A percentile compares a stretch with the other conserved stretches of the same genome.
These are phyloP conservation scores for Cercospora beticola DNA, from an alignment of 2,329 filamentous ascomycete genomes.

Conservation along the genomic window DNA sequence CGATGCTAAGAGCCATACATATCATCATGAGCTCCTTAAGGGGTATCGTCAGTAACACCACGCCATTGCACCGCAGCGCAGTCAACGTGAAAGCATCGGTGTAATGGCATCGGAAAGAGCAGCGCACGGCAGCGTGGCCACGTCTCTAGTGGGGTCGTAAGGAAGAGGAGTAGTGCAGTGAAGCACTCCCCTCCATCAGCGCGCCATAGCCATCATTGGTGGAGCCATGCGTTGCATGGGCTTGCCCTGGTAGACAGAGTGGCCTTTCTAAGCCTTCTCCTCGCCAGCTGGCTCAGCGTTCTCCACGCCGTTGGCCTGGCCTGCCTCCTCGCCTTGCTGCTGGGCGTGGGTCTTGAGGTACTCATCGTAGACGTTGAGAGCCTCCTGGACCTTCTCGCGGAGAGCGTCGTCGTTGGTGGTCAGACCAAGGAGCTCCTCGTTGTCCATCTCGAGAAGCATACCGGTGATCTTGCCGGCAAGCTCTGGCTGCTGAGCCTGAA, in stretches of 20 bases:
- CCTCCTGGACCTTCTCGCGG: constrained; percentile 94
- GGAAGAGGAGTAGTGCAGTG: constrained; percentile 17
- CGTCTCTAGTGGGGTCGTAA: constrained; percentile 5
- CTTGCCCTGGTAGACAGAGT: constrained; percentile 20
- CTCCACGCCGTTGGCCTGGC: constrained; percentile 37
- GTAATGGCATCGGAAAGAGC: not conserved
- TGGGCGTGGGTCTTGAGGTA: constrained; percentile 83
- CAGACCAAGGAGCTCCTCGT: constrained; percentile 88
- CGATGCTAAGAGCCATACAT: constrained; percentile 17
- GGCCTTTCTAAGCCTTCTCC: constrained; percentile 36
- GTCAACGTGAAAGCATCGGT: not conserved
- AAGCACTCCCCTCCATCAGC: constrained; percentile 21
- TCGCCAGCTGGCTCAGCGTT: constrained; percentile 37
- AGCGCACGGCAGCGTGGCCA: not conserved
- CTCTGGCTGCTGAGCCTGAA: constrained; percentile 88
- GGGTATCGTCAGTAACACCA: constrained; percentile 29
- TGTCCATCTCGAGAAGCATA: constrained; percentile 99
- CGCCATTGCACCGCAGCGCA: constrained; percentile 9
- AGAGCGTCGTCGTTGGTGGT: constrained; percentile 88
- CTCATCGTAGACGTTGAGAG: constrained; percentile 95
- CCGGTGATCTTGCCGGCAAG: constrained; percentile 98
- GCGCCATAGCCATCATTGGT: constrained; percentile 19
- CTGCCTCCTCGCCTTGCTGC: constrained; percentile 33
- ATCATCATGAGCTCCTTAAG: constrained; percentile 25
- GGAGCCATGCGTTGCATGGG: constrained; percentile 19